These are phyloP conservation scores for Pseudogymnoascus sp. DNA, from an alignment of 2,329 filamentous ascomycete genomes.

Conservation along the genomic window DNA sequence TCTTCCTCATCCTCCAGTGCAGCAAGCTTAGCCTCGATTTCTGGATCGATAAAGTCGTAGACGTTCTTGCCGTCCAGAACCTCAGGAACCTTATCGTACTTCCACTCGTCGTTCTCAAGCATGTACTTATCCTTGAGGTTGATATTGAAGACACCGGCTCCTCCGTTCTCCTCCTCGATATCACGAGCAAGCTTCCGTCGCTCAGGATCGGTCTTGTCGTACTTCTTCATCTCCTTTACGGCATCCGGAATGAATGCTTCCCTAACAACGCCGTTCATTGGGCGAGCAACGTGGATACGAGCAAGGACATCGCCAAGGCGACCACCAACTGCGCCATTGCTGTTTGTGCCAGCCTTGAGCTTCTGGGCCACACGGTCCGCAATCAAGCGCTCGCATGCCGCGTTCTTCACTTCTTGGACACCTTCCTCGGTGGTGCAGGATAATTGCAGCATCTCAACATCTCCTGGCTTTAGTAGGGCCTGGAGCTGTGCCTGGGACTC, in stretches of 20 bases:
- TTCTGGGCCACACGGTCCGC: constrained; percentile 93
- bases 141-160: constrained; percentile 91
- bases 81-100: constrained; percentile 91
- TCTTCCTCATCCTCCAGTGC: constrained; percentile 95
- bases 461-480: constrained; percentile 70
- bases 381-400: constrained; percentile 84
- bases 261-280: constrained; percentile 68
- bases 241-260: constrained; percentile 86
- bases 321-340: constrained; percentile 65
- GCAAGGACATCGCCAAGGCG: constrained; percentile 84
- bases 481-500: constrained; percentile 73
- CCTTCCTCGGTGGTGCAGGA: constrained; percentile 94
- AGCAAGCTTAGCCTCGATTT: constrained; percentile 87
- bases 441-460: constrained; percentile 86
- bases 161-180: constrained; percentile 83
- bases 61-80: constrained; percentile 94
- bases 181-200: constrained; percentile 74
- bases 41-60: constrained; percentile 92
- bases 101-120: constrained; percentile 85
- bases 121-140: constrained; percentile 85
- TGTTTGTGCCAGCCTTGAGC: constrained; percentile 80
- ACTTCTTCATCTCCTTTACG: constrained; percentile 73
- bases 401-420: constrained; percentile 90
- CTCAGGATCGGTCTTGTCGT: constrained; percentile 83
- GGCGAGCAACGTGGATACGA: constrained; percentile 94